Conservation (phyloP, 495 filamentous ascomycete genomes). For the Achaetomiella virescens region DNA sequence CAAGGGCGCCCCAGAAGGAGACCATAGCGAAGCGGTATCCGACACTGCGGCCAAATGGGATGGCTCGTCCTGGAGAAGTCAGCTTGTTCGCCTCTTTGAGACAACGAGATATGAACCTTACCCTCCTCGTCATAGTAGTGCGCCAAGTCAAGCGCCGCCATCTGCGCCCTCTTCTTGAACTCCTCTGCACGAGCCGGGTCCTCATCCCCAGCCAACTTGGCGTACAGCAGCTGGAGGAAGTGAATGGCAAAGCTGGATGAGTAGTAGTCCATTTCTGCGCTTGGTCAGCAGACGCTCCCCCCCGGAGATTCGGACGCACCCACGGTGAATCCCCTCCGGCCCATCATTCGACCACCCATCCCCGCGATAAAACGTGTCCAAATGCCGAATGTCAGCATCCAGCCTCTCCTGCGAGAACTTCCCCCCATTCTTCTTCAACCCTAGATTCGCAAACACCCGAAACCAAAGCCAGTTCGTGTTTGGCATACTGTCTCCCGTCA, state of each 20-base stretch:
- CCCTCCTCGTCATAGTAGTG: constrained; percentile 68
- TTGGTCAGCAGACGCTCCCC: background rate
- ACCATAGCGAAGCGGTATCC: constrained; percentile 79
- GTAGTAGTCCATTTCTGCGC: constrained; percentile 69
- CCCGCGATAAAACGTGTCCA: constrained; percentile 73
- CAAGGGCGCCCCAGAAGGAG: constrained; percentile 72
- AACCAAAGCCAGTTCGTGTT: constrained; percentile 70
- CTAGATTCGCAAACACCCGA: constrained; percentile 74
- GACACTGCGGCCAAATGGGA: constrained; percentile 70
- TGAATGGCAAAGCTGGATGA: constrained; percentile 77
- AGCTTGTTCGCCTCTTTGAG: background rate
- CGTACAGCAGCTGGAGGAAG: constrained; percentile 68
- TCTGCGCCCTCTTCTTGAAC: constrained; percentile 59
- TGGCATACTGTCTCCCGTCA: constrained; percentile 40
- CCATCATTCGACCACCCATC: constrained; percentile 78
- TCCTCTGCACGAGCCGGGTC: constrained; percentile 62
- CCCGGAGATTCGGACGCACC: constrained; percentile 4
- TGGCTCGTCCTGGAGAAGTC: constrained; percentile 43
- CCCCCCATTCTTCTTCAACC: constrained; percentile 63
- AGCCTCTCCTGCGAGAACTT: constrained; percentile 59
- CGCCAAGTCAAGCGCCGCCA: constrained; percentile 62
- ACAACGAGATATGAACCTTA: constrained; percentile 9
- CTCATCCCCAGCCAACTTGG: constrained; percentile 62
- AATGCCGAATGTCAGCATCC: constrained; percentile 65
- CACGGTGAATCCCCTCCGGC: constrained; percentile 62